A percentile compares a stretch with the other conserved stretches of the same genome.
Conservation (phyloP, 2,329 filamentous ascomycete genomes). For the Colletotrichum tamarilloi region DNA sequence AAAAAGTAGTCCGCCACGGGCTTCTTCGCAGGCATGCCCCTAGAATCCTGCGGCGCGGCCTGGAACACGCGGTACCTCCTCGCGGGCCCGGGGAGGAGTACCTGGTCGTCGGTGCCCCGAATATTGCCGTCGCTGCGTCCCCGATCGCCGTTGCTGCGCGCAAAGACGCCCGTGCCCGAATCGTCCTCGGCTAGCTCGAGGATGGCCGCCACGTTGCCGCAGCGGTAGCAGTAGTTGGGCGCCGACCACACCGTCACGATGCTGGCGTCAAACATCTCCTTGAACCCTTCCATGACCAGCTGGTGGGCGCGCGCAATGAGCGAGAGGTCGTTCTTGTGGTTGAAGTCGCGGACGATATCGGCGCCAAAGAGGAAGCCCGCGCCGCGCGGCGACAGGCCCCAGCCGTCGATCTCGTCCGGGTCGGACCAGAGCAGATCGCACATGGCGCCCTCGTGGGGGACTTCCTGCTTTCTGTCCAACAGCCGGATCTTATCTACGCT, state of each 20-base stretch:
- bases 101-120: slow-evolving; percentile 38
- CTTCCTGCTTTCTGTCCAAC: slow-evolving; percentile 96
- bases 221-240: slow-evolving; percentile 96
- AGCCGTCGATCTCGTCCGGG: slow-evolving; percentile 96
- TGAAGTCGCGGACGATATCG: slow-evolving; percentile 96
- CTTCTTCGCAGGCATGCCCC: slow-evolving; percentile 99
- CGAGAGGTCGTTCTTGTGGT: slow-evolving; percentile 91
- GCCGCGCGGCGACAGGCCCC: slow-evolving; percentile 92
- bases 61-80: slow-evolving; percentile 95
- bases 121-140: slow-evolving; percentile 64
- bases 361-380: slow-evolving; percentile 96
- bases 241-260: slow-evolving; percentile 99
- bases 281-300: slow-evolving; percentile 99
- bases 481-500: slow-evolving; percentile 95
- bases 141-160: slow-evolving; percentile 78
- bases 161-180: slow-evolving; percentile 76
- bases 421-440: slow-evolving; percentile 98
- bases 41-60: slow-evolving; percentile 92
- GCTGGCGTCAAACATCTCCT: slow-evolving; percentile 96
- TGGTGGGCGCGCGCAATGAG: slow-evolving; percentile 96
- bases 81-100: slow-evolving; percentile 73
- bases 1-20: slow-evolving; percentile 98
- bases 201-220: slow-evolving; percentile 95
- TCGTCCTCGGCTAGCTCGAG: slow-evolving; percentile 92
- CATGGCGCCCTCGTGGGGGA: slow-evolving; percentile 98